phyloP scores from a whole-genome alignment of 2,329 filamentous ascomycete species.

The Ascochyta rabiei region DNA sequence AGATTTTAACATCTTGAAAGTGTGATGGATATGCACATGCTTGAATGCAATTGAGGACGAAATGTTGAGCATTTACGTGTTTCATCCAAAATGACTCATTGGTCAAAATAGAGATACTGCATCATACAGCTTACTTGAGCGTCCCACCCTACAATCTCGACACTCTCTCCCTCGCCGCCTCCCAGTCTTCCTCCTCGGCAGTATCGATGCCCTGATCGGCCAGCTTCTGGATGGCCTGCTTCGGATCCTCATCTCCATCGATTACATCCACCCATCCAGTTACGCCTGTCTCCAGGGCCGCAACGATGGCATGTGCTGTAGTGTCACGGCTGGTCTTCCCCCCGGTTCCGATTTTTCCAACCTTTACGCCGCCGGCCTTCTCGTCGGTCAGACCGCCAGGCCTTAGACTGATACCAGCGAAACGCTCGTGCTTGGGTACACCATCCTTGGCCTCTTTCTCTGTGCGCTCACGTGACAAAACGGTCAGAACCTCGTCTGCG shows the following conservation, averaged over 20 bases:
- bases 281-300: slow-evolving; percentile 56
- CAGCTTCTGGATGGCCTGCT: slow-evolving; percentile 11
- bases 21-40: too few species aligned
- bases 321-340: slow-evolving; percentile 57
- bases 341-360: slow-evolving; percentile 54
- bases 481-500: slow-evolving; percentile 61
- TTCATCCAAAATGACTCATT: background rate
- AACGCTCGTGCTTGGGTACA: slow-evolving; percentile 38
- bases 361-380: slow-evolving; percentile 54
- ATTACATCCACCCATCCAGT: slow-evolving; percentile 62
- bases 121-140: background rate
- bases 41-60: too few species aligned
- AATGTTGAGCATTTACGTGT: background rate
- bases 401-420: slow-evolving; percentile 59
- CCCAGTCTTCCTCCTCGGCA: slow-evolving; percentile 14
- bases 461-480: slow-evolving; percentile 44
- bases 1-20: background rate
- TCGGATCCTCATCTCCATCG: slow-evolving; percentile 55
- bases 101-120: too few species aligned
- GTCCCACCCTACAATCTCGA: slow-evolving; percentile 4
- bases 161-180: slow-evolving; percentile 12
- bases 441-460: slow-evolving; percentile 37
- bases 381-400: slow-evolving; percentile 58
- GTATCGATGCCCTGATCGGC: slow-evolving; percentile 14
- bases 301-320: slow-evolving; percentile 59